Evolutionary conservation across 2,329 filamentous ascomycete genomes (phyloP), one percentile per base, ranked within the genome.

Genomic region (Onygena corvina): DNA sequence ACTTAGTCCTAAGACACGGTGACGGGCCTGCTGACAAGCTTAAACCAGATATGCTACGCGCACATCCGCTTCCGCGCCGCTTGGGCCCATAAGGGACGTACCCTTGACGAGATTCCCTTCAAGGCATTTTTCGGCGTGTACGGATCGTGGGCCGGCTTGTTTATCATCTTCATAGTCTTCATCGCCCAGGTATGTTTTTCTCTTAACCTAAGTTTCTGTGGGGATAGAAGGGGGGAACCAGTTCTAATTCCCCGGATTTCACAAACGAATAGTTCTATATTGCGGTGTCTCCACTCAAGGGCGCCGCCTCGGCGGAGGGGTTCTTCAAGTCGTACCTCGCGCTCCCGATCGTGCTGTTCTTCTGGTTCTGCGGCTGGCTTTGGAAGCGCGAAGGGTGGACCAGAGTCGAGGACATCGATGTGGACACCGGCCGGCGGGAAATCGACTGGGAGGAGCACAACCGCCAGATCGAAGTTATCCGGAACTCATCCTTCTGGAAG

Each of bases 31-130:
- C 27, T 42, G 34, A 53, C 9, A 29, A 21, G 35, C n/a, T n/a
- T n/a, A n/a, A n/a, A 11, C 11, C 3, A 54, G 52, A 80, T 84
- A 57, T 81, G 77, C 60, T 62, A 80, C 16, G 73, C 79, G 2
- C 81, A 85, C 58, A 82, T 85, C 59, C 79, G 81, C 14, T 83
- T 82, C 74, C 79, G 80, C 35, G 56, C 59, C 3, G 80, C 78
- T 0, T 83, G 80, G 80, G 61, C 60, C 16, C 60, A 64, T 7
- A 71, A 80, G 50, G 78, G 78, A 16, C 76, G 76, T 56, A 71
- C 68, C 2, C 60, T 81, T 3, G 76, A 81, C 16, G 77, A 80
- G 59, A 73, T 84, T 2, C 77, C 80, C 1, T 84, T 81, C 70
- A 67, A 64, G 40, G 75, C 77, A 16, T 64, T 71, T 48, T 71